Conservation (phyloP, 805 yeast species). For the Torulaspora franciscae region DNA sequence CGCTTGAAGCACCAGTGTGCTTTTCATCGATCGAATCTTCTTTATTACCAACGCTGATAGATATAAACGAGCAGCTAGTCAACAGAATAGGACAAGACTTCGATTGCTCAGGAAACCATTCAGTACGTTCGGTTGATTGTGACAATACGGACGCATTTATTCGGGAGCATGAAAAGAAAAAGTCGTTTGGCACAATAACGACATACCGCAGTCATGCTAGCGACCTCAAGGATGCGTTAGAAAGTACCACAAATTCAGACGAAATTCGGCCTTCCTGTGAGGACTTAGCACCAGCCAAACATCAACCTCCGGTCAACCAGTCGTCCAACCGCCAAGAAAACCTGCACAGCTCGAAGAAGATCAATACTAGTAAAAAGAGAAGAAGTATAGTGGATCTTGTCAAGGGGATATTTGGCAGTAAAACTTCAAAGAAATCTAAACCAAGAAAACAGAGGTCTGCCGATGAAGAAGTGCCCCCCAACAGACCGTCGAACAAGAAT, state of each 20-base stretch:
- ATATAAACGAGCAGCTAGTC: constrained; percentile 22
- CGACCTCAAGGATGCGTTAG: constrained; percentile 20
- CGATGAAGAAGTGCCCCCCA: neutral
- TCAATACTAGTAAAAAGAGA: constrained; percentile 12
- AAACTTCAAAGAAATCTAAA: constrained; percentile 6
- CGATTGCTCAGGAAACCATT: neutral
- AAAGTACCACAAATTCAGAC: neutral
- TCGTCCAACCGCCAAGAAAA: neutral
- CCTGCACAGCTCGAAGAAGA: constrained; percentile 1
- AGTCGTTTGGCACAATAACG: constrained; percentile 32
- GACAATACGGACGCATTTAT: neutral
- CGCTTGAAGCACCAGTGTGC: constrained; percentile 18
- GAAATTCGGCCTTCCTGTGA: neutral
- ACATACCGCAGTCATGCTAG: constrained; percentile 32
- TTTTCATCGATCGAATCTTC: constrained; percentile 29
- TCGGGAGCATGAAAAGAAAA: constrained; percentile 17
- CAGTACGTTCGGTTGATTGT: neutral
- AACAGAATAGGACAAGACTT: constrained; percentile 11
- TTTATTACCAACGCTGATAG: constrained; percentile 16
- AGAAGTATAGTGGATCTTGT: constrained; percentile 18
- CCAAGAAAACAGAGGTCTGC: neutral
- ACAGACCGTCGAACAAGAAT: neutral
- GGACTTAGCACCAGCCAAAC: neutral
- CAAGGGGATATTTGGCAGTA: constrained; percentile 19
- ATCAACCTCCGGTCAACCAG: neutral